Base-by-base conservation (phyloP, 768 basidiomycete species). In the Inosperma sp. region DNA sequence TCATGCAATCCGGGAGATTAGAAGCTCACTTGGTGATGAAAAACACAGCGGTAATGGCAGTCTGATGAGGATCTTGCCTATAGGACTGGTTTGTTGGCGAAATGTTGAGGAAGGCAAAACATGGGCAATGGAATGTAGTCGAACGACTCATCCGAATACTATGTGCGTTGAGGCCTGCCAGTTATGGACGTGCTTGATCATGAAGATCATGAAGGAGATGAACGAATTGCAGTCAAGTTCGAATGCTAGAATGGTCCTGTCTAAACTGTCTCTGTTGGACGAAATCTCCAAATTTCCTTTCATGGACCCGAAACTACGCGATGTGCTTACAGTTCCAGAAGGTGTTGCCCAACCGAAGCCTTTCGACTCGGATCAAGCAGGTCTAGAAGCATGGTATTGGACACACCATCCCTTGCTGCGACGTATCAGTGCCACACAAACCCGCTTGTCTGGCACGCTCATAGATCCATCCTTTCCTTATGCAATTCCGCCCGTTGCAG, bases 41-140 rank as follows among this genome's bases (percentile, higher is more conserved):
- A 23, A 41, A 13, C 19, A 21, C 4, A 21, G 19, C 25, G 74
- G 72, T 12, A 76, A 76, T 56, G 75, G 74, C 12, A 73, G 71
- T 44, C 58, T 78, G 26, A 74, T 76, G 73, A 69, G 76, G n/a
- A 60, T 78, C 31, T 48, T 74, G 7, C 73, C 75, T 3, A 61
- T 76, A 1, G 72, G 70, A 1, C 62, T 78, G 19, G 68, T 68
- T 16, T 76, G 74, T 54, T 73, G 70, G 70, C 58, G 63, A 21
- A 62, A 71, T 45, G 64, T 66, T n/a, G n/a, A n/a, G n/a, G n/a
- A n/a, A n/a, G n/a, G n/a, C n/a, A n/a, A n/a, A n/a, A n/a, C n/a
- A n/a, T 7, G 49, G 47, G 73, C 69, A 2, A 55, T 65, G 36
- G 61, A 68, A 42, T 73, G 73, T 55, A 75, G 74, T 55, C 56